Evolutionary conservation across 306 rosid genomes (phyloP).

Genomic region (Morella rubra): DNA sequence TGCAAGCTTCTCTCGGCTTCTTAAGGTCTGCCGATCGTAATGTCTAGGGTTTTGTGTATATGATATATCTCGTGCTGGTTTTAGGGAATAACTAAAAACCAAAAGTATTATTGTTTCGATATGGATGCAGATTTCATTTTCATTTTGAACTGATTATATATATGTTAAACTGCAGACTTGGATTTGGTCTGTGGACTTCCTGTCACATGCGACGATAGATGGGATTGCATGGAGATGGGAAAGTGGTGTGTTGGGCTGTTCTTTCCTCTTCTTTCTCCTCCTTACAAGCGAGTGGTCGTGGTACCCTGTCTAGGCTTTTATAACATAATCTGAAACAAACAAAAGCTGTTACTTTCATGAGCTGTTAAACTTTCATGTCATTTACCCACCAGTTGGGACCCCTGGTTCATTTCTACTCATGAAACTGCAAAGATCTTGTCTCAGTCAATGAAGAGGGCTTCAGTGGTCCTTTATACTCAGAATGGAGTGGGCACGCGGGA

Average conservation of each 20-base stretch:
- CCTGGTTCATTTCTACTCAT: no score
- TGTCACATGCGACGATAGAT: constrained; percentile 92
- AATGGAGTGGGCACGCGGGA: background rate
- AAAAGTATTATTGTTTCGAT: background rate
- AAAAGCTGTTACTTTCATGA: no score
- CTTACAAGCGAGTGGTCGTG: constrained; percentile 46
- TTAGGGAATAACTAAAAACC: background rate
- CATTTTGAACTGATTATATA: background rate
- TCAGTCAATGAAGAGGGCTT: no score
- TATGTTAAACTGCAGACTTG: constrained; percentile 49
- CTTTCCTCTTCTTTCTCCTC: constrained; percentile 46
- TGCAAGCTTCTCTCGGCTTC: constrained; percentile 74
- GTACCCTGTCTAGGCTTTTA: constrained; percentile 4
- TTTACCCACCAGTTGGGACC: constrained; percentile 3
- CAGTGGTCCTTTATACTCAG: no score
- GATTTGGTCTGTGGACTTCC: constrained; percentile 86
- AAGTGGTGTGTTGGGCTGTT: constrained; percentile 42
- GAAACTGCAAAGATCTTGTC: no score
- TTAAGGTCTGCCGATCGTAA: constrained; percentile 48
- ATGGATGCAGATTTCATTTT: background rate
- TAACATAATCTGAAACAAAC: background rate
- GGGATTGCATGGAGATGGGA: constrained; percentile 95
- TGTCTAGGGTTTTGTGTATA: background rate
- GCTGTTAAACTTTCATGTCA: background rate
- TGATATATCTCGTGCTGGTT: background rate